Percentiles rank a stretch among this genome's conserved stretches.
Evolutionary conservation across 2,329 filamentous ascomycete genomes (phyloP).

Genomic region (Zymoseptoria passerinii): DNA sequence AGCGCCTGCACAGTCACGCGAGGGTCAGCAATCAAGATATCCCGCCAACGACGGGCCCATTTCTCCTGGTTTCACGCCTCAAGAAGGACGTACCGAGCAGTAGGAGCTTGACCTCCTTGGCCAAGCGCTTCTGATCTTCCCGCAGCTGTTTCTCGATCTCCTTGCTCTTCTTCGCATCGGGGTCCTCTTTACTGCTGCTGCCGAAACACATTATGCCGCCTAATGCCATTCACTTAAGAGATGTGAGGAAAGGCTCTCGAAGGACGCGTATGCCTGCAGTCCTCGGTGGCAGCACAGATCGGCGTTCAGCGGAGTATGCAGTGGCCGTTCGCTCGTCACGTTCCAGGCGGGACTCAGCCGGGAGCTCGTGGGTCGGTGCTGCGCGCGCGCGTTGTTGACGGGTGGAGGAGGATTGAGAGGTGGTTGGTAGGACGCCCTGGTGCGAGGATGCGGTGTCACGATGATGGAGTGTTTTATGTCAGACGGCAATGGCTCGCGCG

Average conservation of each 20-base stretch:
- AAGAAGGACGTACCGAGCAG: conserved; percentile 59
- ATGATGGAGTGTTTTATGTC: background rate
- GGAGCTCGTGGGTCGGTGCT: background rate
- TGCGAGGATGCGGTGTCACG: background rate
- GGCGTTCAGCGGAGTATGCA: background rate
- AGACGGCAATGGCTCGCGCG: background rate
- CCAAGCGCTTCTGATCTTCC: conserved; percentile 77
- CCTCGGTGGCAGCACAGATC: background rate
- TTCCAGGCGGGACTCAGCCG: background rate
- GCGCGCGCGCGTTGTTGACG: background rate
- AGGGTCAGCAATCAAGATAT: conserved; percentile 21
- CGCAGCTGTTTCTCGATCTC: conserved; percentile 83
- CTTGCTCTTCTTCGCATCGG: conserved; percentile 42
- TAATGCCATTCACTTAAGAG: conserved; percentile 14
- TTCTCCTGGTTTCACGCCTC: background rate
- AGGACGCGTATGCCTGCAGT: background rate
- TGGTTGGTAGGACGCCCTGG: background rate
- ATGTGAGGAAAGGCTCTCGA: background rate
- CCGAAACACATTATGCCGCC: conserved; percentile 45
- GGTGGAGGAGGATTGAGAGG: background rate
- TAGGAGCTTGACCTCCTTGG: conserved; percentile 86
- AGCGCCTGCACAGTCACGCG: conserved; percentile 53
- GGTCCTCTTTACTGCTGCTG: conserved; percentile 38
- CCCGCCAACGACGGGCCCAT: background rate
- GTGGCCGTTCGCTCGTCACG: background rate